Evolutionary conservation across 1,284 basidiomycete genomes (phyloP), one percentile per base, ranked within the genome.

Genomic region (Xerocomus minutiporus): DNA sequence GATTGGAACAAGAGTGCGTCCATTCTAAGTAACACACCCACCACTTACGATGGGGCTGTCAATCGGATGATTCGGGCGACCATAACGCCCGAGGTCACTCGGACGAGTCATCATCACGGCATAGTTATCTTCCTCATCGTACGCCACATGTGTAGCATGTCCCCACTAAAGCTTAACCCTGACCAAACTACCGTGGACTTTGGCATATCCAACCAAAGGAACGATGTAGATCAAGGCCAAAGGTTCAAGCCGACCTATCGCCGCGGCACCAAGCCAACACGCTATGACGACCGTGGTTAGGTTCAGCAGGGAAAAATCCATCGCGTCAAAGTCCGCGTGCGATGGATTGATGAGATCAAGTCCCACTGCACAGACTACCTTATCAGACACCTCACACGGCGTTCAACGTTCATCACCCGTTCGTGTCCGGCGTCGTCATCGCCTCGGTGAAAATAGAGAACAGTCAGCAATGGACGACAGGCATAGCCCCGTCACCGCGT

Each of bases 91-190:
- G 20, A 41, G 38, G 41, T 42, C 41, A 28, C 41, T 51, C 51
- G 49, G 45, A 53, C 46, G 59, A 59, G 53, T 53, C 46, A 50
- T 54, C 52, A 44, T 25, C 49, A 61, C 62, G 48, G 45, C 39
- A 48, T 26, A 39, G 15, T 13, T 11, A n/a, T 29, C 13, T 13
- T 41, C n/a, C 1, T 35, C 32, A 36, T 28, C 4, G 17, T 13
- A 39, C 45, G 17, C 44, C 23, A 31, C 31, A 17, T 28, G n/a
- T 38, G 34, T 35, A 35, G 34, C 34, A n/a, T 29, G 15, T 23
- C 28, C 9, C 20, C 9, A 46, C 38, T 7, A 35, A 23, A 26
- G 48, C 40, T 43, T 25, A 36, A 34, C 13, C 15, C 34, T 47
- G 8, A 17, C 20, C 28, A 28, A 17, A 11, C 28, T 1, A n/a